Base-by-base conservation (phyloP, 1,284 basidiomycete species). In the Apiotrichum porosum region DNA sequence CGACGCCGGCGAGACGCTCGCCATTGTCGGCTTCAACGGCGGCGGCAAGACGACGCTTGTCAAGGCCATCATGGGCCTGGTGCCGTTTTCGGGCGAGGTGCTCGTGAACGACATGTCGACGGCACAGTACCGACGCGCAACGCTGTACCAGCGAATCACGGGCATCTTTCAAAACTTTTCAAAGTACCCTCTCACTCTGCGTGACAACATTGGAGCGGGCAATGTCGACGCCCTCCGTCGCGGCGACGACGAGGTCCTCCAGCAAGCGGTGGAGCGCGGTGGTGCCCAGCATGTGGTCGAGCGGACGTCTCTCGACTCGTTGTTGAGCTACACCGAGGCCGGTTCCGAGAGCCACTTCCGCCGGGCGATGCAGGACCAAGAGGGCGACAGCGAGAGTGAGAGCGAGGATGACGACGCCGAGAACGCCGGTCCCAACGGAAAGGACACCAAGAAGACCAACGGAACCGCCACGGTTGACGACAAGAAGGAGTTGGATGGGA, bases 101-200 rank as follows among this genome's bases (percentile, higher is more conserved):
- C 69, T 77, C 43, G 75, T 88, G 58, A 88, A 89, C 63, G 83
- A 76, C 51, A 69, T 79, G 39, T 81, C 84, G 62, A 77, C 85
- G 37, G 79, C 83, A 31, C 76, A 75, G 30, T 79, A 81, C 62
- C 73, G 79, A 44, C 83, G 86, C 19, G 67, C 68, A 12, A 83
- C 86, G 40, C 82, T 85, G 53, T 86, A 89, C 66, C 73, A 75
- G 31, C 84, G 83, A 63, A 73, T 81, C 18, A 82, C 83, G 12
- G 82, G 82, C 17, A 82, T 89, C 17, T 86, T 90, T 65, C 87
- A 90, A 66, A 82, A 82, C 35, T 89, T 87, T 69, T 82, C 83
- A 28, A 83, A 83, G 64, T 87, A 84, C 66, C 83, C 80, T 60
- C 78, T 82, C 9, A 81, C 84, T 0, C 77, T 86, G n/a, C 77